phyloP scores from a whole-genome alignment of 345 rosid genomes.

The Euclidium syriacum region DNA sequence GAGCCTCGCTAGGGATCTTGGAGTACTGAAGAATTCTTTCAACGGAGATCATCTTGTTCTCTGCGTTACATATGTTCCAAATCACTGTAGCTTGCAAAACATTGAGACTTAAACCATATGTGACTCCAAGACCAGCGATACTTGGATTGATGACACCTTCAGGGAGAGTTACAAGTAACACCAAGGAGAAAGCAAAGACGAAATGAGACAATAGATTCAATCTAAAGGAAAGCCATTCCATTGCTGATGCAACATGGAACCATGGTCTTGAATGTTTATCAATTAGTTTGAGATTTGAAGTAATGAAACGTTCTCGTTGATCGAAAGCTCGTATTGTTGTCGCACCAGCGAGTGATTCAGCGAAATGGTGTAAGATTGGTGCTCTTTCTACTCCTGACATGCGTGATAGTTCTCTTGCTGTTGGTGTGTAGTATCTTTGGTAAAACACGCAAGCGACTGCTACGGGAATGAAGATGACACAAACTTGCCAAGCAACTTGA shows the following conservation, averaged over 20 bases:
- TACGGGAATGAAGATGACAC: constrained; percentile 91
- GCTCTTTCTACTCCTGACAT: constrained; percentile 75
- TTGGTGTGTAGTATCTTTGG: constrained; percentile 91
- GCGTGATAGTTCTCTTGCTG: constrained; percentile 93
- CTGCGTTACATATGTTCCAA: constrained; percentile 90
- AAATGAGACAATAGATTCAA: constrained; percentile 80
- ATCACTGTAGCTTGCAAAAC: constrained; percentile 79
- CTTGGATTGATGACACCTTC: constrained; percentile 94
- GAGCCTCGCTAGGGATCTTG: constrained; percentile 65
- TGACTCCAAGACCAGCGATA: constrained; percentile 89
- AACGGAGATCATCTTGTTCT: constrained; percentile 86
- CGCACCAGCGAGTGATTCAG: constrained; percentile 88
- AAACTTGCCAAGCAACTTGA: constrained; percentile 96
- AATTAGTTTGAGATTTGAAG: constrained; percentile 58
- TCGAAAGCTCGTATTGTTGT: constrained; percentile 85
- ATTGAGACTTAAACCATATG: constrained; percentile 84
- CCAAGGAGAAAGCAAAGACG: constrained; percentile 83
- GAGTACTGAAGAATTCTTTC: constrained; percentile 91
- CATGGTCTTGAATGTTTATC: constrained; percentile 87
- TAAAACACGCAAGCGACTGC: constrained; percentile 91
- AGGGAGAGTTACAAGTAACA: constrained; percentile 79
- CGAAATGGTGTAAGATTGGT: constrained; percentile 95
- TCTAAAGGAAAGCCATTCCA: constrained; percentile 98
- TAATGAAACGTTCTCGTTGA: constrained; percentile 58
- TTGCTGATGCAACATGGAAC: constrained; percentile 80